phyloP scores from a whole-genome alignment of 1,284 basidiomycete genomes.

The Puccinia triticina region DNA sequence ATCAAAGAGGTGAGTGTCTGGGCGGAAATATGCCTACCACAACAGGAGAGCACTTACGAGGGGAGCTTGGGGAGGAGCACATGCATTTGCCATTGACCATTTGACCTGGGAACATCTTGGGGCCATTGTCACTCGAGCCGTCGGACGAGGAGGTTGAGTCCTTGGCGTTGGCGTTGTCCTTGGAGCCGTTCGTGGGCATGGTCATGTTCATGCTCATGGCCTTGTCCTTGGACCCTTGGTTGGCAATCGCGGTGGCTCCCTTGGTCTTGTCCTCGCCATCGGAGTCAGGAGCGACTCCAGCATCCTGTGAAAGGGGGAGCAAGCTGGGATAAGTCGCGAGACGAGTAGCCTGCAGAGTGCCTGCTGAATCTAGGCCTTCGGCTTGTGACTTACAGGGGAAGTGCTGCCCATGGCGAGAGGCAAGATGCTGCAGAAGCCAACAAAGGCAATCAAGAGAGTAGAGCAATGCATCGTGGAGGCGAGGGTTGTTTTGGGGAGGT shows the following conservation, averaged over 20 bases:
- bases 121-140: not conserved
- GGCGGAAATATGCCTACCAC: not conserved
- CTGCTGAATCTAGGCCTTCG: not conserved
- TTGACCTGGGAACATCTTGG: not conserved
- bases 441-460: conserved; percentile 1
- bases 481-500: not conserved
- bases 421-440: conserved; percentile 4
- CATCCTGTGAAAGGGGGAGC: not conserved
- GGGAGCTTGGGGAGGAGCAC: not conserved
- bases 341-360: not conserved
- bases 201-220: not conserved
- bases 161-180: not conserved
- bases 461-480: not conserved
- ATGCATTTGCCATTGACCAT: not conserved
- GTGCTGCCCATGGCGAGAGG: not conserved
- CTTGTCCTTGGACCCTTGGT: not conserved
- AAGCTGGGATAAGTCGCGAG: not conserved
- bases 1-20: not conserved
- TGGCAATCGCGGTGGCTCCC: not conserved
- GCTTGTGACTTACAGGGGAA: not conserved
- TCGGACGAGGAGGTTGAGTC: not conserved
- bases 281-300: too few species aligned
- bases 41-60: not conserved
- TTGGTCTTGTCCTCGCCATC: too few species aligned
- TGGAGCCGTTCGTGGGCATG: too few species aligned